Conservation (phyloP, 1,284 basidiomycete species). For the Leccinum solheimii region DNA sequence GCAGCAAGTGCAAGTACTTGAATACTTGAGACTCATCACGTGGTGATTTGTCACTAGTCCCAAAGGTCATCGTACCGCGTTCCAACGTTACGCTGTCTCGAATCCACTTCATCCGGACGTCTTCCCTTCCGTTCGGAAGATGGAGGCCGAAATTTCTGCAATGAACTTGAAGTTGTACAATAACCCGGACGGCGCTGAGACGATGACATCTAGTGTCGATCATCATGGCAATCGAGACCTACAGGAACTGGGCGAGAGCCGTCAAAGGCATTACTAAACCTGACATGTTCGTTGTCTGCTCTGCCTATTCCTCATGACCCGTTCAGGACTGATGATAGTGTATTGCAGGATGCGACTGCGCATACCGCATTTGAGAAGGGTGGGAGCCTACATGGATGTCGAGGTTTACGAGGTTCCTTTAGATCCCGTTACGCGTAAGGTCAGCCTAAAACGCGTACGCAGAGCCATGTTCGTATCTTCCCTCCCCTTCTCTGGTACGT, state of each 20-base stretch:
- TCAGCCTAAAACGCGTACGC: conserved; percentile 71
- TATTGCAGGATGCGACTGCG: conserved; percentile 48
- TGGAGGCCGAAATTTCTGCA: conserved; percentile 97
- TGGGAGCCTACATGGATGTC: conserved; percentile 83
- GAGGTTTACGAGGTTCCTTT: conserved; percentile 90
- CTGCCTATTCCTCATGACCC: too few species aligned
- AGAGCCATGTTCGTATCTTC: conserved; percentile 70
- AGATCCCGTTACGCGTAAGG: conserved; percentile 79
- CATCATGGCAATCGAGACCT: too few species aligned
- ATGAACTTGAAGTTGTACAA: conserved; percentile 91
- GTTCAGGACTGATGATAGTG: too few species aligned
- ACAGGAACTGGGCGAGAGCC: too few species aligned
- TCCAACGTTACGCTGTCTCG: conserved; percentile 71
- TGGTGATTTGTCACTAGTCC: conserved; percentile 37
- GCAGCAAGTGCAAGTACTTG: too few species aligned
- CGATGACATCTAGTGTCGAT: conserved; percentile 63
- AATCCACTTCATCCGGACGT: conserved; percentile 96
- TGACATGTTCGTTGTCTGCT: too few species aligned
- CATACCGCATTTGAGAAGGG: conserved; percentile 98
- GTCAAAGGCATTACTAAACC: too few species aligned
- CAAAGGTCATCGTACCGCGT: conserved; percentile 71
- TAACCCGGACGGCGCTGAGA: conserved; percentile 82
- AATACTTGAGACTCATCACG: too few species aligned
- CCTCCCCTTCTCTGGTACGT: not conserved
- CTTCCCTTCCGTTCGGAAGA: conserved; percentile 93